These are phyloP conservation scores for Acanthamoeba rhysodes DNA, from an alignment of 208 protist species.

Conservation along the genomic window DNA sequence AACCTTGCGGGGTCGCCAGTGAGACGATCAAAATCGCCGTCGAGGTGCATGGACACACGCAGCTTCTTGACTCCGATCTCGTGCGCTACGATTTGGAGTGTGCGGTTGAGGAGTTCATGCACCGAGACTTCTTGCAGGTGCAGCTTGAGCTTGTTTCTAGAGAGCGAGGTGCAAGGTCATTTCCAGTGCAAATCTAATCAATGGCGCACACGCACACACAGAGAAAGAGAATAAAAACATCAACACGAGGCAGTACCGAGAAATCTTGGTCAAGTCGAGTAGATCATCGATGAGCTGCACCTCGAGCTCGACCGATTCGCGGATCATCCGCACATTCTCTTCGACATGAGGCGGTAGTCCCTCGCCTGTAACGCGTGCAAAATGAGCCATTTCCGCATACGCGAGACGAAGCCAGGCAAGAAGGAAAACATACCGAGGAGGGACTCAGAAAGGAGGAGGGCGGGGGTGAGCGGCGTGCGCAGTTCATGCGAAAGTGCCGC, in stretches of 20 bases:
- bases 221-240: too few species aligned
- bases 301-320: conserved; percentile 17
- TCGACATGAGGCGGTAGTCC: background rate
- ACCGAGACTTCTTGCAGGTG: background rate
- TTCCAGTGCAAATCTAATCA: too few species aligned
- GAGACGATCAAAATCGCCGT: background rate
- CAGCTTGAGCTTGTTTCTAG: conserved; percentile 4
- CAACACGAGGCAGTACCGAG: background rate
- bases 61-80: background rate
- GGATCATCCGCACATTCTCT: conserved; percentile 29
- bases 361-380: background rate
- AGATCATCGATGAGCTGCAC: conserved; percentile 52
- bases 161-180: too few species aligned
- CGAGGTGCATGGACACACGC: background rate
- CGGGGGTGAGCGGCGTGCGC: conserved; percentile 37
- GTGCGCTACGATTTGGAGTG: background rate
- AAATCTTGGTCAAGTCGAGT: conserved; percentile 37
- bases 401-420: background rate
- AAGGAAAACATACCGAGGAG: background rate
- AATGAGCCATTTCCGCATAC: background rate
- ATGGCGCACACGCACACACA: too few species aligned
- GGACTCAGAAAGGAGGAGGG: background rate
- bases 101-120: background rate
- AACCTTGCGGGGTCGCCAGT: background rate
- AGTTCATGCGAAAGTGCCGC: conserved; percentile 51